These are phyloP conservation scores for Syzygium oleosum DNA, from an alignment of 345 rosid genomes.

Conservation along the genomic window DNA sequence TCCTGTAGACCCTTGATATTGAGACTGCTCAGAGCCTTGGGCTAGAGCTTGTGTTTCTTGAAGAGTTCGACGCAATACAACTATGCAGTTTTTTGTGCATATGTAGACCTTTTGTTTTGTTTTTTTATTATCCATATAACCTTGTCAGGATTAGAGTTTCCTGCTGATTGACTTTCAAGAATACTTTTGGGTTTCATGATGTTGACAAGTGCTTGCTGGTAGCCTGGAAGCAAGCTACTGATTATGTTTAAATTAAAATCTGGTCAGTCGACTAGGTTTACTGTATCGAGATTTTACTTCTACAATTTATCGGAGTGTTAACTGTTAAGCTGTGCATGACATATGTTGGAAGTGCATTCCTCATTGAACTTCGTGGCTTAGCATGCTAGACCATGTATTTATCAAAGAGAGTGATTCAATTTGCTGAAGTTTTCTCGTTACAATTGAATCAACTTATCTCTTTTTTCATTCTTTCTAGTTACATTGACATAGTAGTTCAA, in stretches of 20 bases:
- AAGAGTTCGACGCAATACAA: not conserved
- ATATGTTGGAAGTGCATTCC: not conserved
- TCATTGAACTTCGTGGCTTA: not conserved
- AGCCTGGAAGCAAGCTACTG: not conserved
- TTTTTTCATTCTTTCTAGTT: not conserved
- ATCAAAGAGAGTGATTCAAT: not conserved
- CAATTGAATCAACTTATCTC: not conserved
- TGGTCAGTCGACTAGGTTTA: not conserved
- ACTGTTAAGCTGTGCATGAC: not conserved
- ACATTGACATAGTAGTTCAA: not conserved
- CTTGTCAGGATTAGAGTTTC: not conserved
- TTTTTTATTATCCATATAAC: not conserved
- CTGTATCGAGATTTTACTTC: not conserved
- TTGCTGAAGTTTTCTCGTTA: not conserved
- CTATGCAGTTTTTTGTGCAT: not conserved
- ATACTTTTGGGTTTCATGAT: not conserved
- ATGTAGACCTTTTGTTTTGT: not conserved
- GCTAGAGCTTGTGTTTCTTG: not conserved
- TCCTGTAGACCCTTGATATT: not conserved
- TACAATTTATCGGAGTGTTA: not conserved
- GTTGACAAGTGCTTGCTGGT: not conserved
- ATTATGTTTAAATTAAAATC: not conserved
- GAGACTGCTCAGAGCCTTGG: not conserved
- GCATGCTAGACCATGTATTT: not conserved
- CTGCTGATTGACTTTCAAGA: not conserved